Evolutionary conservation across 2,329 filamentous ascomycete genomes (phyloP).

Genomic region (Phaeoacremonium minimum): DNA sequence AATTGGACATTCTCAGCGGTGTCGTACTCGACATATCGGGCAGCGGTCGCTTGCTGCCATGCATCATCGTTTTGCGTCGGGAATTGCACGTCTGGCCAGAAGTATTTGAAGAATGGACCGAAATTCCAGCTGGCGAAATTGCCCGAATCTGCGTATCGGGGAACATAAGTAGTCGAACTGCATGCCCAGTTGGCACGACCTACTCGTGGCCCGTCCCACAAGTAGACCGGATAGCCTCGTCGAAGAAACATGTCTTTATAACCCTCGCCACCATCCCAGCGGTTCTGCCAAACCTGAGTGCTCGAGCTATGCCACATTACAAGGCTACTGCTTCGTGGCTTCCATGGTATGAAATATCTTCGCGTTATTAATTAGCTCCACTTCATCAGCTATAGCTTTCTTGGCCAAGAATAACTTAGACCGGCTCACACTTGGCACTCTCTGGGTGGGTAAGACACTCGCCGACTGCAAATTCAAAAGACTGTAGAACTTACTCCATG

Average conservation of each 20-base stretch:
- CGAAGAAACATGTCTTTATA: constrained; percentile 32
- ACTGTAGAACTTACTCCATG: too few relatives aligned
- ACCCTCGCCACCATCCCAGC: constrained; percentile 31
- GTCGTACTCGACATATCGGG: too few relatives aligned
- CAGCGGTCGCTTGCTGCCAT: constrained; percentile 29
- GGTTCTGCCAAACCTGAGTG: constrained; percentile 30
- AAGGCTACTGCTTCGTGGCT: constrained; percentile 23
- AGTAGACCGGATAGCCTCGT: constrained; percentile 29
- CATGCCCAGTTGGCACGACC: constrained; percentile 31
- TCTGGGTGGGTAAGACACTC: too few relatives aligned
- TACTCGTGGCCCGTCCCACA: constrained; percentile 30
- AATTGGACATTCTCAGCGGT: too few relatives aligned
- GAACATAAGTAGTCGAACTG: constrained; percentile 20
- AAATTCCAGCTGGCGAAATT: constrained; percentile 31
- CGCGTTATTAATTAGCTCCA: too few relatives aligned
- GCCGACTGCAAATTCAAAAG: too few relatives aligned
- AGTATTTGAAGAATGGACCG: constrained; percentile 20
- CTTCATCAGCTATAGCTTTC: too few relatives aligned
- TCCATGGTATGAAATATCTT: constrained; percentile 30
- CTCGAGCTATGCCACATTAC: constrained; percentile 33
- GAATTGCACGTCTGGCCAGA: constrained; percentile 28
- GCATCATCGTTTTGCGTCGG: constrained; percentile 21
- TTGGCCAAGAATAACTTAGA: too few relatives aligned
- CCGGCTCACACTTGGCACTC: too few relatives aligned
- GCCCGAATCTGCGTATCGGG: constrained; percentile 24